Conservation (phyloP, 2,329 filamentous ascomycete species). For the Fusarium chlamydosporum region DNA sequence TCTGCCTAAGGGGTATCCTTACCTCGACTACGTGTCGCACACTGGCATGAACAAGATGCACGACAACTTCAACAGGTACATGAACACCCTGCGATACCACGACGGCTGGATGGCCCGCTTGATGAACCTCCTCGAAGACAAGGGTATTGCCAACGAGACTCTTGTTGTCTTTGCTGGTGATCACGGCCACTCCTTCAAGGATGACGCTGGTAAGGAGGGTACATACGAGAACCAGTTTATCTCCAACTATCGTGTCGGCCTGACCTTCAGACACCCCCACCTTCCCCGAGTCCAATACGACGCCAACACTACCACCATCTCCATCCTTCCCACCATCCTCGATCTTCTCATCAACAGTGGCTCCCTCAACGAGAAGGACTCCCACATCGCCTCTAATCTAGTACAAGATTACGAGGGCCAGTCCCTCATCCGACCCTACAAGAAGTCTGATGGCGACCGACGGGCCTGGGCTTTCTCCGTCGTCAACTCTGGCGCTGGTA, state of each 20-base stretch:
- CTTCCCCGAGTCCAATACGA: constrained; percentile 53
- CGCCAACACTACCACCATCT: constrained; percentile 53
- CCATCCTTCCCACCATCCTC: constrained; percentile 55
- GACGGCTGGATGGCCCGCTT: constrained; percentile 55
- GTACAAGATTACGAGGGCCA: constrained; percentile 55
- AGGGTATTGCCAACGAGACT: constrained; percentile 55
- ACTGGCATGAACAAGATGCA: constrained; percentile 48
- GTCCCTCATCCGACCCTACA: constrained; percentile 53
- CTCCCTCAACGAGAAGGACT: constrained; percentile 51
- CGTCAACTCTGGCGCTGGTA: constrained; percentile 55
- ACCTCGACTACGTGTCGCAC: constrained; percentile 42
- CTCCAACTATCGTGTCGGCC: constrained; percentile 53
- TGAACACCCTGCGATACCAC: constrained; percentile 54
- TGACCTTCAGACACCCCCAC: constrained; percentile 54
- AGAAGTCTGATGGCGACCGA: constrained; percentile 46
- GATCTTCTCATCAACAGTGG: constrained; percentile 54
- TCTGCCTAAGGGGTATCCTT: constrained; percentile 43
- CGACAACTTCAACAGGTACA: constrained; percentile 54
- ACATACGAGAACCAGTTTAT: constrained; percentile 54
- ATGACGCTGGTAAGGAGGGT: constrained; percentile 51
- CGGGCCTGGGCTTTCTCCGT: constrained; percentile 55
- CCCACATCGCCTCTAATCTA: constrained; percentile 49
- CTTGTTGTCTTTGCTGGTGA: constrained; percentile 55
- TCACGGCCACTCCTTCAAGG: constrained; percentile 55
- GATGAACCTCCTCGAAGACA: constrained; percentile 53